Base-by-base conservation (phyloP, 2,329 filamentous ascomycete species). In the Fusarium palustre region DNA sequence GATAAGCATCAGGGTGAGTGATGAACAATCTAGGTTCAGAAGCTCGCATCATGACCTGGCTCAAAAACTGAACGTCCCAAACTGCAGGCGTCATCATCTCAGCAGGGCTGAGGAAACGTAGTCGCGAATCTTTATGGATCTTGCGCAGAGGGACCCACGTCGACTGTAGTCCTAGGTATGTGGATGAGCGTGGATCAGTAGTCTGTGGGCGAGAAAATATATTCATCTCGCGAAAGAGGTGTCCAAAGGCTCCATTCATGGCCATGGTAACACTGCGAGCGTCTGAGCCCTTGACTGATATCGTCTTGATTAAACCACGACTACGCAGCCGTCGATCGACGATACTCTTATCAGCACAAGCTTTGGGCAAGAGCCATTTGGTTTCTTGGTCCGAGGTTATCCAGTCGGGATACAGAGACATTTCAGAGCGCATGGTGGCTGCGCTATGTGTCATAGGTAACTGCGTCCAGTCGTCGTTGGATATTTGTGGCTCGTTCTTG, bases 131-230 rank as follows among this genome's bases (percentile, higher is more conserved):
- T 74, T 91, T 93, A 75, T 92, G 88, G 4, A 93, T 81, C 76
- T 94, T 94, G 52, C 92, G 87, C 20, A 95, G 81, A 7, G 92
- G 92, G n/a, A 94, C 85, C 86, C 91, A 93, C 0, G 87, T 79
- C 43, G 91, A 89, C 55, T 86, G 85, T 20, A 94, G 82, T 8
- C 89, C 92, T 22, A 90, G 80, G 54, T 85, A 88, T 41, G 81
- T 81, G 7, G 79, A 72, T 13, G 81, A 74, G 7, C 75, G 73
- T 10, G 72, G 73, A 34, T 76, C 73, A 8, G 69, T 62, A 5
- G 74, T 66, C 20, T 74, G 71, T 1, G 75, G 69, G 8, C 77
- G 75, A 12, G 79, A 68, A n/a, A 66, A 66, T 18, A 80, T 74
- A 48, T 76, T 75, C 79, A 82, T 85, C 49, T 79, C 81, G 73